Percentiles rank a stretch among this genome's conserved stretches.
These are phyloP conservation scores for Halophytophthora batemanensis DNA, from an alignment of 352 stramenopile genomes.

Conservation along the genomic window DNA sequence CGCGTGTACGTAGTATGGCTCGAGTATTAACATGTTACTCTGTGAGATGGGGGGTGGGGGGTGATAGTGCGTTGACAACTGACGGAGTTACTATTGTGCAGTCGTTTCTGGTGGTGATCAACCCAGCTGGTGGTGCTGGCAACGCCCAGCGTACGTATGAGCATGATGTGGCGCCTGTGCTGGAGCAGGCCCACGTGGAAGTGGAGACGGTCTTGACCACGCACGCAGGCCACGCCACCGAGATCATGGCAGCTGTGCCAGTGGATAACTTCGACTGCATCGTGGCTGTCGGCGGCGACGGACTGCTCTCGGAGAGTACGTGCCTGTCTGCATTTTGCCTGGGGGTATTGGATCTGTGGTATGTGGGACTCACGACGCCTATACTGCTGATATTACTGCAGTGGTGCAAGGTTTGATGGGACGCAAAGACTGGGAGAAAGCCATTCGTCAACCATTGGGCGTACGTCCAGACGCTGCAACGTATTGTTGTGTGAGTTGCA, in stretches of 20 bases:
- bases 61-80: not conserved
- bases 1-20: constrained; percentile 32
- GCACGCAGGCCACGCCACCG: constrained; percentile 52
- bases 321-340: constrained; percentile 2
- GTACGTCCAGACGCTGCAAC: constrained; percentile 24
- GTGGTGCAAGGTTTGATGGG: constrained; percentile 75
- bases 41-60: not conserved
- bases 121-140: constrained; percentile 56
- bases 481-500: not conserved
- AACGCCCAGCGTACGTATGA: constrained; percentile 52
- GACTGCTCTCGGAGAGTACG: constrained; percentile 65
- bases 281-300: constrained; percentile 64
- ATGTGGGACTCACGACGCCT: not conserved
- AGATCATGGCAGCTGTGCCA: constrained; percentile 36
- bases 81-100: constrained; percentile 2
- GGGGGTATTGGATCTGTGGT: not conserved
- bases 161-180: constrained; percentile 42
- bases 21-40: constrained; percentile 4
- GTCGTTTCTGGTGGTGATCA: constrained; percentile 70
- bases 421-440: constrained; percentile 55
- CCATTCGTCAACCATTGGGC: constrained; percentile 46
- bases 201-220: constrained; percentile 51
- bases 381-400: constrained; percentile 16
- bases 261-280: constrained; percentile 63
- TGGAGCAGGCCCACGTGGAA: constrained; percentile 56